Evolutionary conservation across 352 stramenopile genomes (phyloP), one percentile per base, ranked within the genome.

Genomic region (Thalassiosira mediterranea): DNA sequence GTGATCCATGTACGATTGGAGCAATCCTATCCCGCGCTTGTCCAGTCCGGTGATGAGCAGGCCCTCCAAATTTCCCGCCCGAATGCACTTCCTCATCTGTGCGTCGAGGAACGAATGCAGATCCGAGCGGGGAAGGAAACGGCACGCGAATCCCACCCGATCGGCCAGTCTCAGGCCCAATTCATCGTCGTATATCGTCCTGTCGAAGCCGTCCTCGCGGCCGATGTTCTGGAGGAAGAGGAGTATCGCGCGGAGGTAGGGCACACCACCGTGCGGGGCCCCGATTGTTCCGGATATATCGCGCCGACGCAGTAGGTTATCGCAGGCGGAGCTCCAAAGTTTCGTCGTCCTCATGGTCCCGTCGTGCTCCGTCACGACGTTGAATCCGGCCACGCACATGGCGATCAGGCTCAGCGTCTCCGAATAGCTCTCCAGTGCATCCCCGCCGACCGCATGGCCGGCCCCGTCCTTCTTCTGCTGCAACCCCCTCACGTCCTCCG

Each of bases 1-100:
- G 28, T 79, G 72, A 74, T 98, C 94, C 17, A 98, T 58, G 73
- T 97, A 98, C 23, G 90, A 93, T 77, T 97, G 93, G 10, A 98
- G 76, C 26, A 98, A 90, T 53, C 85, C 80, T 49, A 97, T 90
- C 4, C 95, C 95, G 15, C 90, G 86, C 29, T 83, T 83, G 15
- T 94, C 92, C 0, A 97, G 40, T 28, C 95, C 95, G 23, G 94
- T 96, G 29, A 98, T 88, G 25, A 97, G 68, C 1, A 98, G 67
- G 0, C 95, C 95, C 70, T 98, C 94, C 19, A 98, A 72, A 77
- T 95, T 90, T 4, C 95, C 95, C 54, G 76, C 79, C 47, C 92
- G 76, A 38, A 94, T 82, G 62, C 94, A 97, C 31, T 94, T 91
- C 26, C 93, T 83, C 62, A 96, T 87, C 25, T 90, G 92, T 17